phyloP scores from a whole-genome alignment of 2,329 filamentous ascomycete genomes.

The Aspergillus flavus region DNA sequence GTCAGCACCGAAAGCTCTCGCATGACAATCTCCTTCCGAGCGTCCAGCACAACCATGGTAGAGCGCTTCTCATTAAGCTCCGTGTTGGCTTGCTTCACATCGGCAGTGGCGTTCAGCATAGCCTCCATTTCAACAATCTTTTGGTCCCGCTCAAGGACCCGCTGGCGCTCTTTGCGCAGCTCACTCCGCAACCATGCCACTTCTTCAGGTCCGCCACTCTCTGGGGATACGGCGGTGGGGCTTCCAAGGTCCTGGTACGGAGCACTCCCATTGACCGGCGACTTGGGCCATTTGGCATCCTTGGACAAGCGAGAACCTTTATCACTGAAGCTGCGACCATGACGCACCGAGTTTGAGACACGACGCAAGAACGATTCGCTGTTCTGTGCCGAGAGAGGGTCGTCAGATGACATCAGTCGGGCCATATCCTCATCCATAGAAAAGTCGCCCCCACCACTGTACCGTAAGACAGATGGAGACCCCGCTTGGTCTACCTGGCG shows the following conservation, averaged over 20 bases:
- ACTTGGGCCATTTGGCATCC: slow-evolving; percentile 72
- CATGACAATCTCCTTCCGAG: slow-evolving; percentile 93
- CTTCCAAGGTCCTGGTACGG: slow-evolving; percentile 68
- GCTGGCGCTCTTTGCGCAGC: slow-evolving; percentile 78
- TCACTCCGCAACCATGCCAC: slow-evolving; percentile 68
- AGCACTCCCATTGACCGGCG: slow-evolving; percentile 58
- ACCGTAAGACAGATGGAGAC: slow-evolving; percentile 71
- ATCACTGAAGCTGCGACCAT: slow-evolving; percentile 85
- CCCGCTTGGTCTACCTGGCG: slow-evolving; percentile 49
- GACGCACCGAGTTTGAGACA: slow-evolving; percentile 90
- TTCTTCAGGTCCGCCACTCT: slow-evolving; percentile 57
- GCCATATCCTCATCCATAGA: slow-evolving; percentile 96
- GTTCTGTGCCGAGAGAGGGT: slow-evolving; percentile 48
- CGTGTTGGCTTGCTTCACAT: slow-evolving; percentile 77
- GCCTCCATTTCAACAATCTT: slow-evolving; percentile 77
- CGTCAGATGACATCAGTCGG: slow-evolving; percentile 78
- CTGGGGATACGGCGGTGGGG: slow-evolving; percentile 65
- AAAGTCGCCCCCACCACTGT: slow-evolving; percentile 80
- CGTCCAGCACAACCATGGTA: slow-evolving; percentile 91
- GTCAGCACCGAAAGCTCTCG: slow-evolving; percentile 87
- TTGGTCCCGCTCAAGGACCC: slow-evolving; percentile 83
- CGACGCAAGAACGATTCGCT: slow-evolving; percentile 81
- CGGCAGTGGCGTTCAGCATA: slow-evolving; percentile 59
- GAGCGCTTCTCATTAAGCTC: slow-evolving; percentile 91
- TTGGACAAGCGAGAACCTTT: slow-evolving; percentile 58